Conservation (phyloP, 169 alveolate species). For the Plasmodium reichenowi region DNA sequence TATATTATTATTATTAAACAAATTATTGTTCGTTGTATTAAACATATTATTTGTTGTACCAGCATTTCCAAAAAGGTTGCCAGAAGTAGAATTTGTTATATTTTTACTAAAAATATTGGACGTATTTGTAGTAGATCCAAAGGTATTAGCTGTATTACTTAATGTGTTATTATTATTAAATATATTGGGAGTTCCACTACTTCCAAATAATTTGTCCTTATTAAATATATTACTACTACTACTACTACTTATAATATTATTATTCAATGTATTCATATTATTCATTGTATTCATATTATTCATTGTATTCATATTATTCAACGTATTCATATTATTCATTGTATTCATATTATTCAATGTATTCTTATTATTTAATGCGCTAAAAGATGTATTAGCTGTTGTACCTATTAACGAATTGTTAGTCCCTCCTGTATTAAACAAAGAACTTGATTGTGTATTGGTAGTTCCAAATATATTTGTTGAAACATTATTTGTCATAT, state of each 20-base stretch:
- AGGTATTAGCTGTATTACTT: background rate
- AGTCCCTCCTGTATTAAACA: no score
- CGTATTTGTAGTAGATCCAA: background rate
- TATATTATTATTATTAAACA: slow-evolving; percentile 6
- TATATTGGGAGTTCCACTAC: background rate
- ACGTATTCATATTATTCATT: no score
- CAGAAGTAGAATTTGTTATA: background rate
- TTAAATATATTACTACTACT: background rate
- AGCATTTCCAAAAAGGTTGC: slow-evolving; percentile 8
- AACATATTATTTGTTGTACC: background rate
- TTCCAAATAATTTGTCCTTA: background rate
- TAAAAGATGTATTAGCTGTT: no score
- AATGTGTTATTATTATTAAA: background rate
- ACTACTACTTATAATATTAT: background rate
- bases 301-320: no score
- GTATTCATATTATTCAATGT: no score
- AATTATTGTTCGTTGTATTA: slow-evolving; percentile 7
- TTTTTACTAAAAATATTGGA: slow-evolving; percentile 9
- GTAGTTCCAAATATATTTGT: background rate
- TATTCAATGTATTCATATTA: background rate
- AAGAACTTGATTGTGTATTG: background rate
- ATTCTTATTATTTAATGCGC: no score
- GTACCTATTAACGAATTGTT: no score
- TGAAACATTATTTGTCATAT: background rate
- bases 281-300: no score